Percentiles rank a stretch among this genome's conserved stretches.
Evolutionary conservation across 129 eudicot species (phyloP).

Genomic region (Lactuca saligna): DNA sequence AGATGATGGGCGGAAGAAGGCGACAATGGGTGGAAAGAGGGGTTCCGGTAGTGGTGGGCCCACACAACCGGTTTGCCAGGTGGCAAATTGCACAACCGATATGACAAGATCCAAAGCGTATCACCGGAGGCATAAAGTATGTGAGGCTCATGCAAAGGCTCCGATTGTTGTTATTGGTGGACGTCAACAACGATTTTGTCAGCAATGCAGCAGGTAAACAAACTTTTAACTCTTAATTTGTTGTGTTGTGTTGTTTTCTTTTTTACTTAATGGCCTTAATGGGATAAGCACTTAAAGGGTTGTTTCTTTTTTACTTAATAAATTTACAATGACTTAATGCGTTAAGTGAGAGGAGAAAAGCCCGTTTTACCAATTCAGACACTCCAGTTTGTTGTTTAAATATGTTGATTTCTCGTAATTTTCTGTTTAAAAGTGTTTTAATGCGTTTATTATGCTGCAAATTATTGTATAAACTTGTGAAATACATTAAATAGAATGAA

Average conservation of each 20-base stretch:
- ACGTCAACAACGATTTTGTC: conserved; percentile 76
- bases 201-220: conserved; percentile 94
- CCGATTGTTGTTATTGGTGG: conserved; percentile 56
- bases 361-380: background rate
- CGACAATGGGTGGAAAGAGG: conserved; percentile 44
- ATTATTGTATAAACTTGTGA: no score
- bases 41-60: conserved; percentile 50
- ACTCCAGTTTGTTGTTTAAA: background rate
- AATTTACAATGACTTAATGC: no score
- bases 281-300: background rate
- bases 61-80: conserved; percentile 60
- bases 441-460: no score
- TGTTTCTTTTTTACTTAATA: background rate
- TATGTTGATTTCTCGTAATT: no score
- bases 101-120: conserved; percentile 64
- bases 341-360: background rate
- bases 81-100: conserved; percentile 57
- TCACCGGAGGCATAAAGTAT: conserved; percentile 87
- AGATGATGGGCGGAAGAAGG: conserved; percentile 41
- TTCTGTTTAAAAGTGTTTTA: no score
- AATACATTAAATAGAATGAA: no score
- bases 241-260: no score
- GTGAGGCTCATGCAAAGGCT: conserved; percentile 81
- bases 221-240: background rate
- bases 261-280: background rate